A percentile compares a stretch with the other conserved stretches of the same genome.
phyloP scores from a whole-genome alignment of 78 protist genomes.

The Neovahlkampfia damariscottae region DNA sequence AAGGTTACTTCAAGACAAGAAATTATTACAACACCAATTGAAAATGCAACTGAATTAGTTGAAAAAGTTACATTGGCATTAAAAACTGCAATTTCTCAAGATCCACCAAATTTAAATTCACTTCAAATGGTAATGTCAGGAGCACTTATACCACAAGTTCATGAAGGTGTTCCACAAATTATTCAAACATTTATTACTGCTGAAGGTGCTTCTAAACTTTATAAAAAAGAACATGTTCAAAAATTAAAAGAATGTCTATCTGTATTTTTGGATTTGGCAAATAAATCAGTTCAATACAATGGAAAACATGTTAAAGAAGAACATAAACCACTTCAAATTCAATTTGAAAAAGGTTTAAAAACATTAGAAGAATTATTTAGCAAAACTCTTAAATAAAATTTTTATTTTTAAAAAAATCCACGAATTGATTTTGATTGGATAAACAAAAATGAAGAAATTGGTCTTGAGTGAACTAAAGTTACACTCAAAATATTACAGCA shows the following conservation, averaged over 20 bases:
- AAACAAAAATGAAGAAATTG: too few species aligned
- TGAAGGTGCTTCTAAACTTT: background rate
- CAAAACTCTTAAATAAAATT: too few species aligned
- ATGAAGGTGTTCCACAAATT: background rate
- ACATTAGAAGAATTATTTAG: background rate
- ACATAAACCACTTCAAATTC: background rate
- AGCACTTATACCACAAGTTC: background rate
- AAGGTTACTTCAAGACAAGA: background rate
- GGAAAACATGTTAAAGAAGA: background rate
- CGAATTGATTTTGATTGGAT: too few species aligned
- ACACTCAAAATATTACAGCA: too few species aligned
- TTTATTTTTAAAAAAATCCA: too few species aligned
- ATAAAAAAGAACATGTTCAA: background rate
- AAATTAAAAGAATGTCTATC: background rate
- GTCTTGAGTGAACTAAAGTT: too few species aligned
- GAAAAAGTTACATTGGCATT: background rate
- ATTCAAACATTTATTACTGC: background rate
- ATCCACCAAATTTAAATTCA: background rate
- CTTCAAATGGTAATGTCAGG: slow-evolving; percentile 1
- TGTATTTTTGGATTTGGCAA: background rate
- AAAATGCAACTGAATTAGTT: background rate
- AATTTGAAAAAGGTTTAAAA: background rate
- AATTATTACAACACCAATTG: background rate
- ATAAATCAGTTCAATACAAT: background rate
- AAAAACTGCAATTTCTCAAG: background rate